A percentile compares a stretch with the other conserved stretches of the same genome.
Evolutionary conservation across 108 stramenopile genomes (phyloP).

Genomic region (Nitzschia putrida): DNA sequence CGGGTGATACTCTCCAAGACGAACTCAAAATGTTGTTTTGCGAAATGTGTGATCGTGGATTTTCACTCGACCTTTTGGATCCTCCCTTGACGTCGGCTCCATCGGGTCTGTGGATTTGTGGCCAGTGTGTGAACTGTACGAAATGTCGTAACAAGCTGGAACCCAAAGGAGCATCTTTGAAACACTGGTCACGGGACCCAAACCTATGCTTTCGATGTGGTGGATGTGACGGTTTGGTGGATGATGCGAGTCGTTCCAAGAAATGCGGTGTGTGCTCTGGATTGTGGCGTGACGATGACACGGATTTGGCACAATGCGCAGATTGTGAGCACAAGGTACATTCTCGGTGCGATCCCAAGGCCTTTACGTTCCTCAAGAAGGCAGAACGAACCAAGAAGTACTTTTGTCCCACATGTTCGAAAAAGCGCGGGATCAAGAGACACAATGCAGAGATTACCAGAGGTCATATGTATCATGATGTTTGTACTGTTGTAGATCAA

Average conservation of each 20-base stretch:
- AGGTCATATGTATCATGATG: slow-evolving; percentile 41
- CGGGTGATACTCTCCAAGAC: slow-evolving; percentile 62
- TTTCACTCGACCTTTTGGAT: slow-evolving; percentile 66
- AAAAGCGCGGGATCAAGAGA: slow-evolving; percentile 29
- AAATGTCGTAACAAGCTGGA: slow-evolving; percentile 44
- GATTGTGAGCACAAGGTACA: slow-evolving; percentile 43
- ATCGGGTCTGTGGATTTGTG: slow-evolving; percentile 71
- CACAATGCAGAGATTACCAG: slow-evolving; percentile 29
- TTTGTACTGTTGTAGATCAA: slow-evolving; percentile 27
- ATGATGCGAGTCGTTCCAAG: slow-evolving; percentile 12
- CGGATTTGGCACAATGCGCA: slow-evolving; percentile 44
- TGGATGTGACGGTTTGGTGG: slow-evolving; percentile 57
- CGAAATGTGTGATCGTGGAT: slow-evolving; percentile 87
- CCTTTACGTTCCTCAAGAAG: slow-evolving; percentile 25
- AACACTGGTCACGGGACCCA: slow-evolving; percentile 65
- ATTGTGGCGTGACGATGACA: slow-evolving; percentile 49
- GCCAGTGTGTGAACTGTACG: slow-evolving; percentile 67
- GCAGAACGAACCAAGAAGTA: slow-evolving; percentile 29
- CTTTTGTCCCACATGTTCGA: slow-evolving; percentile 42
- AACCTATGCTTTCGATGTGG: slow-evolving; percentile 65
- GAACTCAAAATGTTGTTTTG: slow-evolving; percentile 77
- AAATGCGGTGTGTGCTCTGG: slow-evolving; percentile 52
- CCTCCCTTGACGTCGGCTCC: slow-evolving; percentile 68
- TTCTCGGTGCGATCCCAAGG: slow-evolving; percentile 36
- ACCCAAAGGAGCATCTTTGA: slow-evolving; percentile 39